Evolutionary conservation across 306 rosid genomes (phyloP).

Genomic region (Luffa acutangula): DNA sequence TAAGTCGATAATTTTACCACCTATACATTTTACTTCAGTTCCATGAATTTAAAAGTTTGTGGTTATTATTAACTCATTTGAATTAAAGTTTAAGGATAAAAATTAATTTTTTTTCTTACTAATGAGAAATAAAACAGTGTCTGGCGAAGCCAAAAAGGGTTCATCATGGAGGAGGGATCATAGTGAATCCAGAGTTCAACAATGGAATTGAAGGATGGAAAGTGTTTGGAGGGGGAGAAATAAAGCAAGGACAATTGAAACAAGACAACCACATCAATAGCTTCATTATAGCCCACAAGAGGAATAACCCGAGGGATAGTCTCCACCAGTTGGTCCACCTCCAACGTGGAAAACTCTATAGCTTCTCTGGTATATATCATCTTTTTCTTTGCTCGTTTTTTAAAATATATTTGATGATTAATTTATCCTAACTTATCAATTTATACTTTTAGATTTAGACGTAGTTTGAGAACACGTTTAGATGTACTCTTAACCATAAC

Average conservation of each 20-base stretch:
- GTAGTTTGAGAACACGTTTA: neutral
- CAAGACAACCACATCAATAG: slow-evolving; percentile 29
- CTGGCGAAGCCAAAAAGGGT: slow-evolving; percentile 36
- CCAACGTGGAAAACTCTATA: slow-evolving; percentile 35
- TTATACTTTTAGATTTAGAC: neutral
- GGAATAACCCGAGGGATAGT: slow-evolving; percentile 39
- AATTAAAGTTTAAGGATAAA: neutral
- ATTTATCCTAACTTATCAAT: neutral
- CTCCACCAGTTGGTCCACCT: slow-evolving; percentile 52
- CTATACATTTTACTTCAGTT: neutral
- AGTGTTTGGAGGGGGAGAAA: slow-evolving; percentile 39
- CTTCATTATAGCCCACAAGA: slow-evolving; percentile 39
- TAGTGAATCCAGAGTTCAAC: slow-evolving; percentile 65
- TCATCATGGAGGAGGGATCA: slow-evolving; percentile 66
- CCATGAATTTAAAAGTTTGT: neutral
- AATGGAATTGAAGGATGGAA: slow-evolving; percentile 48
- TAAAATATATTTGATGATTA: neutral
- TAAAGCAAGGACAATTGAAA: slow-evolving; percentile 32
- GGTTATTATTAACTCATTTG: neutral
- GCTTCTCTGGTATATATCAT: slow-evolving; percentile 55
- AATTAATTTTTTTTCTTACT: neutral
- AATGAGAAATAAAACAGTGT: slow-evolving; percentile 34
- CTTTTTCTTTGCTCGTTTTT: neutral
- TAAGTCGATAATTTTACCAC: neutral
- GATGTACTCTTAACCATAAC: neutral